Percentiles rank a stretch among this genome's conserved stretches.
Conservation (phyloP, 164 flowering plant genomes). For the Cinnamomum chago region DNA sequence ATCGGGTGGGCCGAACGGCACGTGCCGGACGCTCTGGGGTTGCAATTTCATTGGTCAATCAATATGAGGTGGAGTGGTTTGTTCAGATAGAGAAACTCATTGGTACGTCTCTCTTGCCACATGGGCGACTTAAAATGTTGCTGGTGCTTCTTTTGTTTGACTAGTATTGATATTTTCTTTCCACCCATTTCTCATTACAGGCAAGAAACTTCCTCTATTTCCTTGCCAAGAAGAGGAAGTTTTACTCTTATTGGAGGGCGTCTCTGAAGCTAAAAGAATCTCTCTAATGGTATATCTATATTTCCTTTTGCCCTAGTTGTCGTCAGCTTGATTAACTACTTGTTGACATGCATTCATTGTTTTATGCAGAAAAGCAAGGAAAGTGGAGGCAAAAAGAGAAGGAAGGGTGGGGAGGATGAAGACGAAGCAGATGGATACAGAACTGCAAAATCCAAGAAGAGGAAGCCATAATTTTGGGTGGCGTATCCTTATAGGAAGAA, state of each 20-base stretch:
- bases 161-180: neutral
- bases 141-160: neutral
- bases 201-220: constrained; percentile 63
- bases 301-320: neutral
- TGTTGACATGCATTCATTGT: neutral
- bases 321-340: too few relatives aligned
- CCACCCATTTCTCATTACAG: constrained; percentile 29
- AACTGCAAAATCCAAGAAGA: constrained; percentile 21
- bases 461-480: constrained; percentile 4
- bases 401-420: constrained; percentile 33
- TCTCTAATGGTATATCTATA: constrained; percentile 45
- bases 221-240: constrained; percentile 71
- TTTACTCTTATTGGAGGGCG: constrained; percentile 56
- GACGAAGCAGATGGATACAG: constrained; percentile 40
- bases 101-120: constrained; percentile 30
- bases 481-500: neutral
- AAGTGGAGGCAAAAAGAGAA: constrained; percentile 30
- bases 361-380: constrained; percentile 48
- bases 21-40: constrained; percentile 94
- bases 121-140: neutral
- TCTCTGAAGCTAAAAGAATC: constrained; percentile 69
- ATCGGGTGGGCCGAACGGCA: constrained; percentile 97
- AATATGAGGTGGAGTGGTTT: constrained; percentile 87
- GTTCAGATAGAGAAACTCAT: constrained; percentile 75
- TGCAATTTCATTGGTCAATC: constrained; percentile 87